Evolutionary conservation across 495 filamentous ascomycete species (phyloP).

Genomic region (Hypoxylon intermedium): DNA sequence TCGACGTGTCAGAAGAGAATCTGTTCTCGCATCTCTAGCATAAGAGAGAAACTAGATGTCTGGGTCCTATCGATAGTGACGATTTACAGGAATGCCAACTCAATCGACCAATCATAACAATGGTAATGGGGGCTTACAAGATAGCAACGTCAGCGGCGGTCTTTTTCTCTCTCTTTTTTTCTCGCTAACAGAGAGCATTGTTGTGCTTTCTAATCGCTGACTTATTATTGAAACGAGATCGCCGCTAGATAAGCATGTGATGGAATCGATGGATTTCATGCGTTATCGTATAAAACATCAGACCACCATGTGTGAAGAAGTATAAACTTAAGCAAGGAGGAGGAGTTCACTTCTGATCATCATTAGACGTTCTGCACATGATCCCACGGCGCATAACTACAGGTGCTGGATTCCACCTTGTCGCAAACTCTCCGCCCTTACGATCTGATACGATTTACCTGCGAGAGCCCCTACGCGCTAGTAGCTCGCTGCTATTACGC

Average conservation of each 20-base stretch:
- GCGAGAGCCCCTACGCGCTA: not conserved
- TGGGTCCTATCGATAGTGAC: constrained; percentile 17
- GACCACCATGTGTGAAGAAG: not conserved
- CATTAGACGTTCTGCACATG: constrained; percentile 6
- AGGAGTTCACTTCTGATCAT: not conserved
- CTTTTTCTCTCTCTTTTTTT: too few relatives aligned
- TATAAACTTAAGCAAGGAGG: not conserved
- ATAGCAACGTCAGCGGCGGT: not conserved
- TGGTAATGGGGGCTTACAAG: constrained; percentile 1
- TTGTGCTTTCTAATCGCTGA: constrained; percentile 38
- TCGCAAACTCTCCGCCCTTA: constrained; percentile 1
- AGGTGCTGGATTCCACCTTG: constrained; percentile 10
- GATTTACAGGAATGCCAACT: not conserved
- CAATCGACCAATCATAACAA: constrained; percentile 11
- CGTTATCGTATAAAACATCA: not conserved
- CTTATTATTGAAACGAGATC: constrained; percentile 25
- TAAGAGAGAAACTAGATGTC: too few relatives aligned
- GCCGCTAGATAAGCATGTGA: constrained; percentile 1
- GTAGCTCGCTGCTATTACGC: not conserved
- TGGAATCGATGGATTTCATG: not conserved
- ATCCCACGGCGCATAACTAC: constrained; percentile 5
- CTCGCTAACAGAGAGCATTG: not conserved
- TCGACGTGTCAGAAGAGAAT: too few relatives aligned
- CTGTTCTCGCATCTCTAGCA: too few relatives aligned
- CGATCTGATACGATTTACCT: not conserved